Percentiles rank a stretch among this genome's conserved stretches.
phyloP scores from a whole-genome alignment of 441 rosid genomes.

The Populus hybrid region DNA sequence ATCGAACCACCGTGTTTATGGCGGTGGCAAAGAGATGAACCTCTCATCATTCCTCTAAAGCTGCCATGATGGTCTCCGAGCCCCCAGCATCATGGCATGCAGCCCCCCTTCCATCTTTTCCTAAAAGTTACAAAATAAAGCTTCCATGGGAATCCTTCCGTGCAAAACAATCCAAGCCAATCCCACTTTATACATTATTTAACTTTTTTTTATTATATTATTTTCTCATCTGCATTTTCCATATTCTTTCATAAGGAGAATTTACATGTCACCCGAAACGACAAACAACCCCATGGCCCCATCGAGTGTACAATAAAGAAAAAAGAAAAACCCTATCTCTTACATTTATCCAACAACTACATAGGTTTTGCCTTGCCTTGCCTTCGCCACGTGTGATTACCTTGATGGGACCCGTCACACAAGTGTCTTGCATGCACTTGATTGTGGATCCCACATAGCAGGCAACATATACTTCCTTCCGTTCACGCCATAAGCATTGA shows the following conservation, averaged over 20 bases:
- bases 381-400: too few species aligned
- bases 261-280: slow-evolving; percentile 39
- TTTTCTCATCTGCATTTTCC: not conserved
- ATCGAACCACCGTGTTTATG: too few species aligned
- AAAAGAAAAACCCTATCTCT: not conserved
- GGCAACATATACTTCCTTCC: slow-evolving; percentile 76
- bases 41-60: not conserved
- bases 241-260: not conserved
- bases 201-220: not conserved
- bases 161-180: not conserved
- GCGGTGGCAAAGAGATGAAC: too few species aligned
- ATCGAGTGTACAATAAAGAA: not conserved
- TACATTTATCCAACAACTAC: too few species aligned
- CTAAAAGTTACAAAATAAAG: too few species aligned
- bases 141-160: not conserved
- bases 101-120: not conserved
- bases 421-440: slow-evolving; percentile 57
- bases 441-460: slow-evolving; percentile 95
- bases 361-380: too few species aligned
- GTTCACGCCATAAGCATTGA: slow-evolving; percentile 56
- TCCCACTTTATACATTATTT: not conserved
- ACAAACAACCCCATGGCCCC: slow-evolving; percentile 6
- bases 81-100: not conserved
- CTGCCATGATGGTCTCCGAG: not conserved
- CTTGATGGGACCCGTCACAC: slow-evolving; percentile 14